These are phyloP conservation scores for Fusarium begoniae DNA, from an alignment of 2,329 filamentous ascomycete genomes.

Conservation along the genomic window DNA sequence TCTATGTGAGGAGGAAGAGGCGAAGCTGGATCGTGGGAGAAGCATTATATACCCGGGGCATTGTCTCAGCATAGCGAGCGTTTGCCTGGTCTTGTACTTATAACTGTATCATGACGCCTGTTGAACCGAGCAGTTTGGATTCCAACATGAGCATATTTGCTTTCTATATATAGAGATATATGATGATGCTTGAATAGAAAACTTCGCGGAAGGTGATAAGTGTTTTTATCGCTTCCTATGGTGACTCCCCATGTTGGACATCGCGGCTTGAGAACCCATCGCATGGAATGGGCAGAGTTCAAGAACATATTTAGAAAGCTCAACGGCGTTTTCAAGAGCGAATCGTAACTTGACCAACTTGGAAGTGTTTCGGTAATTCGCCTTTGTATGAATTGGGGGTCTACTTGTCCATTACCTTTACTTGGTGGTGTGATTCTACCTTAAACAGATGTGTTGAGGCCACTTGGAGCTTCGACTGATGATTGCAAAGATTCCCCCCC, in stretches of 20 bases:
- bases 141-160: slow-evolving; percentile 16
- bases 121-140: slow-evolving; percentile 15
- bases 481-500: neutral
- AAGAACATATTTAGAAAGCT: neutral
- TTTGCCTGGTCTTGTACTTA: slow-evolving; percentile 40
- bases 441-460: neutral
- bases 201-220: too few species aligned
- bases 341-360: neutral
- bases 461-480: neutral
- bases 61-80: slow-evolving; percentile 40
- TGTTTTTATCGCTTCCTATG: neutral
- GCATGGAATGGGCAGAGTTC: neutral
- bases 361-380: neutral
- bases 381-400: neutral
- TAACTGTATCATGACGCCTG: slow-evolving; percentile 23
- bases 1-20: slow-evolving; percentile 59
- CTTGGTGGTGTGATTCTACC: neutral
- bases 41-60: slow-evolving; percentile 46
- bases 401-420: neutral
- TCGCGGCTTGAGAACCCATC: neutral
- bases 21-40: slow-evolving; percentile 18
- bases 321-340: neutral
- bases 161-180: slow-evolving; percentile 6
- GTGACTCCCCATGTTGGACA: too few species aligned
- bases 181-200: neutral